Conservation (phyloP, 2,329 filamentous ascomycete genomes). For the Metarhizium album region DNA sequence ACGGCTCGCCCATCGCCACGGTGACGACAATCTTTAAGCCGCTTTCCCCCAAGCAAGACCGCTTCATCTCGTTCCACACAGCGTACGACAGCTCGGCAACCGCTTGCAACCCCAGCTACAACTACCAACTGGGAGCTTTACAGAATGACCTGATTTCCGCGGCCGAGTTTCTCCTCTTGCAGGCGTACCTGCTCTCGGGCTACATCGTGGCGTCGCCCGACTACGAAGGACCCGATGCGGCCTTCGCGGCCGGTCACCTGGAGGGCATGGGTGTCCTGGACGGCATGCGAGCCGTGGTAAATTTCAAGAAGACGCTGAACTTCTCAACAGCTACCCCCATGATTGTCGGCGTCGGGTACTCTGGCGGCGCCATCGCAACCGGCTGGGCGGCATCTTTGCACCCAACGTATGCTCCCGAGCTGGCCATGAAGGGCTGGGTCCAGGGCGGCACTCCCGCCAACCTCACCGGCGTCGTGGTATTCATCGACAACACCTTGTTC, state of each 20-base stretch:
- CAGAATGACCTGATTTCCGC: slow-evolving; percentile 22
- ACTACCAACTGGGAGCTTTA: slow-evolving; percentile 12
- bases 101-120: slow-evolving; percentile 20
- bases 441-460: slow-evolving; percentile 10
- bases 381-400: slow-evolving; percentile 16
- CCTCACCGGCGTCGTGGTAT: neutral
- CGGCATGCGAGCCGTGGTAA: slow-evolving; percentile 24
- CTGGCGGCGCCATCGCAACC: slow-evolving; percentile 13
- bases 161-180: slow-evolving; percentile 12
- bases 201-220: slow-evolving; percentile 39
- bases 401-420: slow-evolving; percentile 14
- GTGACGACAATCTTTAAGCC: slow-evolving; percentile 29
- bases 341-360: slow-evolving; percentile 32
- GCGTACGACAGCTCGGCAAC: slow-evolving; percentile 28
- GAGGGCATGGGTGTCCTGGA: slow-evolving; percentile 32
- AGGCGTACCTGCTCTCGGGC: slow-evolving; percentile 24
- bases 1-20: slow-evolving; percentile 23
- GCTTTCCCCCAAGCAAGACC: slow-evolving; percentile 14
- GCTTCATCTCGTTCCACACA: slow-evolving; percentile 31
- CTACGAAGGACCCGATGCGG: slow-evolving; percentile 30
- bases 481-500: neutral
- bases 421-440: slow-evolving; percentile 14
- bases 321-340: slow-evolving; percentile 18
- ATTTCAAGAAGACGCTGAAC: slow-evolving; percentile 14
- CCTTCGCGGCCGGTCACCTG: slow-evolving; percentile 29